Conservation (phyloP, 257 asterid species). For the Solanum rostratum region DNA sequence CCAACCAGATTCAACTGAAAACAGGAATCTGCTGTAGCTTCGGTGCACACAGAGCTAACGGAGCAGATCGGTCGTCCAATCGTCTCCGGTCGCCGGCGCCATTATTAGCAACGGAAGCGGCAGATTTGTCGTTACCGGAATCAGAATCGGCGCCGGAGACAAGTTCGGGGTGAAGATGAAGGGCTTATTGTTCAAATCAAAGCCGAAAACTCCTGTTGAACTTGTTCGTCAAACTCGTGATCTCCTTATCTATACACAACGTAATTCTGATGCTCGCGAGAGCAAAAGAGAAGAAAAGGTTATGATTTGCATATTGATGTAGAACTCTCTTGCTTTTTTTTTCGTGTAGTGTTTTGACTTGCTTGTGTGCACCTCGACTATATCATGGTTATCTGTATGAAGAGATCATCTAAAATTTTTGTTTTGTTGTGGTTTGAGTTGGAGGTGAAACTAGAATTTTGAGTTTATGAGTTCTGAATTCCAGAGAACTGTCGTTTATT, state of each 20-base stretch:
- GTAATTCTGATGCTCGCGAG: constrained; percentile 33
- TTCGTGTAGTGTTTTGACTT: no score
- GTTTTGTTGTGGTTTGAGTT: not conserved
- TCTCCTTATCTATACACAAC: constrained; percentile 55
- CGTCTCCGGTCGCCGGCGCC: constrained; percentile 25
- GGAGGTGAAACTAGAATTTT: not conserved
- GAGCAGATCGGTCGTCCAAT: constrained; percentile 20
- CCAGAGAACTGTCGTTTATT: not conserved
- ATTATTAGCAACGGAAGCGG: not conserved
- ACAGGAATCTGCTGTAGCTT: constrained; percentile 8
- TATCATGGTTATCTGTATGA: not conserved
- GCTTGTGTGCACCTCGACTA: not conserved
- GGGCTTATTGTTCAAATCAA: constrained; percentile 34
- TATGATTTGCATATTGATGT: constrained; percentile 15
- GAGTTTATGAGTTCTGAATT: not conserved
- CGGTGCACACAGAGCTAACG: constrained; percentile 24
- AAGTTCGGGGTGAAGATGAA: not conserved
- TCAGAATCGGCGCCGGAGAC: not conserved
- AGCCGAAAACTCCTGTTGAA: constrained; percentile 59
- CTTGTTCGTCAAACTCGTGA: constrained; percentile 66
- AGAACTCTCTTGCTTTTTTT: no score
- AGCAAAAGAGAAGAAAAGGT: constrained; percentile 91
- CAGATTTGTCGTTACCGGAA: not conserved
- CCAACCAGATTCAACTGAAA: not conserved
- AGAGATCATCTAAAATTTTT: not conserved